phyloP scores from a whole-genome alignment of 129 eudicot genomes.

The Saposhnikovia divaricata region DNA sequence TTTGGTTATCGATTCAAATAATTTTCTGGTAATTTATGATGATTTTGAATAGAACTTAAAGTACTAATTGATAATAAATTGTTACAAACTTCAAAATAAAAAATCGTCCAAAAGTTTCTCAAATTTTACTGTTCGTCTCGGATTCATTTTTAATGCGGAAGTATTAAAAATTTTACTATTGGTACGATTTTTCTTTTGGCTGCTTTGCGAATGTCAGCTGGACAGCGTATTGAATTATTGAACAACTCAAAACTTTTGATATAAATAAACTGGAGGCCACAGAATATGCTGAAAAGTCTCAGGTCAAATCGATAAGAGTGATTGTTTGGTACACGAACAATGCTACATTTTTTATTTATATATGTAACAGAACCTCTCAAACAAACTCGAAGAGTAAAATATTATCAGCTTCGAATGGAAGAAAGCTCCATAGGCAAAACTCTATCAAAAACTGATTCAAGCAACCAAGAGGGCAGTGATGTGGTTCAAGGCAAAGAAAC shows the following conservation, averaged over 20 bases:
- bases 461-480: background rate
- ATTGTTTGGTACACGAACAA: background rate
- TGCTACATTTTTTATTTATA: background rate
- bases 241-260: background rate
- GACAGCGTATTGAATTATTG: background rate
- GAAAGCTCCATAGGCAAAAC: constrained; percentile 11
- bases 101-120: too few relatives aligned
- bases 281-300: constrained; percentile 13
- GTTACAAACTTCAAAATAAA: too few relatives aligned
- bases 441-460: background rate
- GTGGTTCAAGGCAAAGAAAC: background rate
- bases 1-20: too few relatives aligned
- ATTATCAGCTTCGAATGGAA: constrained; percentile 22
- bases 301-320: background rate
- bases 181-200: background rate
- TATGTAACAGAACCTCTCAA: background rate
- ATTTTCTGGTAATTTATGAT: too few relatives aligned
- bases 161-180: too few relatives aligned
- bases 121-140: too few relatives aligned
- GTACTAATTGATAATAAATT: too few relatives aligned
- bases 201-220: background rate
- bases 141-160: too few relatives aligned
- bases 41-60: too few relatives aligned
- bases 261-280: background rate
- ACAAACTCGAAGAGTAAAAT: background rate